These are phyloP conservation scores for Fomitopsis schrenkii DNA, from an alignment of 1,284 basidiomycete species.

Conservation along the genomic window DNA sequence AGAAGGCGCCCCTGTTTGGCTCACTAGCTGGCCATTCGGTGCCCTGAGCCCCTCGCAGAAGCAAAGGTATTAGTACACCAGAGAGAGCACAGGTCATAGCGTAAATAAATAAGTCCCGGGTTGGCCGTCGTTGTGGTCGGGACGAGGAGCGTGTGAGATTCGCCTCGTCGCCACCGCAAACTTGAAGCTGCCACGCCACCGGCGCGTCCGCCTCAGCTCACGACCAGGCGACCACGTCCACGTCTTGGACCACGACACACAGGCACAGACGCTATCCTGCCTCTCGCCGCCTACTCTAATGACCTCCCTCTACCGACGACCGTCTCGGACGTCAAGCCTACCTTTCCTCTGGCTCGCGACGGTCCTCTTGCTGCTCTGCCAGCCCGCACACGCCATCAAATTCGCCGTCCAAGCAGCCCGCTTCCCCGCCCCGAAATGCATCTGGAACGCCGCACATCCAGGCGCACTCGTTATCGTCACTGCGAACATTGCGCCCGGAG, in stretches of 20 bases:
- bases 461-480: constrained; percentile 92
- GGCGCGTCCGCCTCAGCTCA: neutral
- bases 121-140: neutral
- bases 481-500: constrained; percentile 78
- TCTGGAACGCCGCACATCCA: constrained; percentile 90
- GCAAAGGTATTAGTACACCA: neutral
- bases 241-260: neutral
- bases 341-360: constrained; percentile 33
- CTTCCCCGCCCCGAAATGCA: constrained; percentile 76
- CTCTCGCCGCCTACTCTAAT: neutral
- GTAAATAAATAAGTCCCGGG: neutral
- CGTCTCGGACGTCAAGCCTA: constrained; percentile 17
- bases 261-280: neutral
- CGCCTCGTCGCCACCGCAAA: neutral
- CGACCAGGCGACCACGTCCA: neutral
- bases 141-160: neutral
- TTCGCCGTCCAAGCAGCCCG: constrained; percentile 70
- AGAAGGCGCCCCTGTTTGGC: too few species aligned
- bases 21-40: too few species aligned
- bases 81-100: neutral
- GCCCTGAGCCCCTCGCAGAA: neutral
- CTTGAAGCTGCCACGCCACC: neutral
- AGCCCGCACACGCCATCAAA: constrained; percentile 66
- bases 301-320: neutral
- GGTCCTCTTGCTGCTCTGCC: constrained; percentile 23